Percentiles rank a stretch among this genome's conserved stretches.
Conservation (phyloP, 345 rosid genomes). For the Sonneratia alba region DNA sequence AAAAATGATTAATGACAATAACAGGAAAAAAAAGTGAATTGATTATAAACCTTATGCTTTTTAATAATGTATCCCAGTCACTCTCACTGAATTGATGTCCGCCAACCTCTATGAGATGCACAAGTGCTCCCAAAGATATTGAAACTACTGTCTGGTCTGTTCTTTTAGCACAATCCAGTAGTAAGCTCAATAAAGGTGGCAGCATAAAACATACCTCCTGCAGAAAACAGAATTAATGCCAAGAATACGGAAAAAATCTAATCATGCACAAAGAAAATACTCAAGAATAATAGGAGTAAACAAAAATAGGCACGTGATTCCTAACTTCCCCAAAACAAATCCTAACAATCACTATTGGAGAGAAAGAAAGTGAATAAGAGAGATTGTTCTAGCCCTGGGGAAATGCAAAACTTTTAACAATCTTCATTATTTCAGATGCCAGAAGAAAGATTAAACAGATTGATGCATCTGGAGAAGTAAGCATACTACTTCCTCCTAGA, state of each 20-base stretch:
- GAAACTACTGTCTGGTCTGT: constrained; percentile 97
- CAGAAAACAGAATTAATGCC: constrained; percentile 8
- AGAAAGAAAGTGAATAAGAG: background rate
- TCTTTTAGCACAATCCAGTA: constrained; percentile 93
- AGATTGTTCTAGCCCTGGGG: background rate
- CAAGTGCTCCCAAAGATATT: constrained; percentile 88
- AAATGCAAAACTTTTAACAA: background rate
- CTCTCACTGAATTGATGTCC: constrained; percentile 93
- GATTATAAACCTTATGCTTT: constrained; percentile 71
- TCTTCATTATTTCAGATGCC: background rate
- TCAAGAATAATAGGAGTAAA: too few species aligned
- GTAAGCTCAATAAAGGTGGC: constrained; percentile 85
- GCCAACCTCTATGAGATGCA: constrained; percentile 97
- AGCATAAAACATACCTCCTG: constrained; percentile 99
- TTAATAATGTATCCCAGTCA: constrained; percentile 95
- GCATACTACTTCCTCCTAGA: background rate
- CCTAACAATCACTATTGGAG: background rate
- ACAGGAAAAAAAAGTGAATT: background rate
- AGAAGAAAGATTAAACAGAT: background rate
- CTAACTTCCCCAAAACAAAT: background rate
- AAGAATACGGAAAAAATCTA: background rate
- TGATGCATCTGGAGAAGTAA: background rate
- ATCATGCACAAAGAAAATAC: background rate
- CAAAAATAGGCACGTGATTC: too few species aligned
- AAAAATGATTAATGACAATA: background rate